Conservation (phyloP, 306 rosid genomes). For the Prunus mira region DNA sequence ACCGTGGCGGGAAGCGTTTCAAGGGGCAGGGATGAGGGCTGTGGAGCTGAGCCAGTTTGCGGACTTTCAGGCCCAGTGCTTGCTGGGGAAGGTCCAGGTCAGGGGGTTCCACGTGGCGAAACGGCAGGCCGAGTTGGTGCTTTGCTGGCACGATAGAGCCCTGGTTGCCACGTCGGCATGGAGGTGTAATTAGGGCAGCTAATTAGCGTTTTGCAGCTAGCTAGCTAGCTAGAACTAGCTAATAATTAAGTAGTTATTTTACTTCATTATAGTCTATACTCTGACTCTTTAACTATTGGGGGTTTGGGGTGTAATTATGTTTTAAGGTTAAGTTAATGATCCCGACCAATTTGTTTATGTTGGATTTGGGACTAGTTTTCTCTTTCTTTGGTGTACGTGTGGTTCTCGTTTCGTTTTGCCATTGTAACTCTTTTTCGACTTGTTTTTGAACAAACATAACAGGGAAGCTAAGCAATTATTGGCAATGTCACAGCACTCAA, state of each 20-base stretch:
- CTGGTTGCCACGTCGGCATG: conserved; percentile 80
- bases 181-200: conserved; percentile 42
- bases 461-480: conserved; percentile 3
- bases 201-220: background rate
- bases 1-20: conserved; percentile 64
- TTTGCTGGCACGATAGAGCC: conserved; percentile 71
- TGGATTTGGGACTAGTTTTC: conserved; percentile 4
- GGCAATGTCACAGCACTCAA: background rate
- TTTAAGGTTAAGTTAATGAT: conserved; percentile 3
- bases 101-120: conserved; percentile 81
- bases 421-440: background rate
- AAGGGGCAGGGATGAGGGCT: conserved; percentile 74
- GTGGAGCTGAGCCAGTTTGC: conserved; percentile 81
- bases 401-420: background rate
- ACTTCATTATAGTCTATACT: background rate
- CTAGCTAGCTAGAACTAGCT: conserved; percentile 5
- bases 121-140: conserved; percentile 77
- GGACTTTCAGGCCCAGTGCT: conserved; percentile 76
- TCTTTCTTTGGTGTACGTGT: background rate
- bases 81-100: conserved; percentile 65
- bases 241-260: background rate
- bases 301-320: conserved; percentile 9
- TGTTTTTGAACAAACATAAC: conserved; percentile 7
- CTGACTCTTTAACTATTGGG: conserved; percentile 1
- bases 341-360: conserved; percentile 4